Conservation (phyloP, 2,329 filamentous ascomycete species). For the Aspergillus pseudoviridinutans region DNA sequence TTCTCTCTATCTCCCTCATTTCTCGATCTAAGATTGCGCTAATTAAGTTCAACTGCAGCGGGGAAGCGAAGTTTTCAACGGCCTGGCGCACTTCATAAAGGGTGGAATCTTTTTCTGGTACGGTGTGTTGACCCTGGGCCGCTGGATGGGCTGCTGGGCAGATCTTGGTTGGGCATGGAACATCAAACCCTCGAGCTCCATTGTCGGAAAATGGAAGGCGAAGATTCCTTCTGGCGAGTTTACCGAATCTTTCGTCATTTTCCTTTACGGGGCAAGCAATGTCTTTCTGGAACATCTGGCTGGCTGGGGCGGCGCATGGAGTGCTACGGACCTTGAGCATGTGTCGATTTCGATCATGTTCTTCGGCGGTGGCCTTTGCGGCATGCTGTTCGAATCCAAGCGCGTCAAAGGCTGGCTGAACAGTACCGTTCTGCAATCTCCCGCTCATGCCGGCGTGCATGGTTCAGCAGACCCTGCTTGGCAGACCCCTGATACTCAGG, state of each 20-base stretch:
- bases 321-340: slow-evolving; percentile 79
- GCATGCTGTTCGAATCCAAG: slow-evolving; percentile 80
- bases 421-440: slow-evolving; percentile 43
- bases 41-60: slow-evolving; percentile 47
- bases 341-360: slow-evolving; percentile 90
- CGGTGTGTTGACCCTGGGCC: slow-evolving; percentile 77
- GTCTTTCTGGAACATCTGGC: slow-evolving; percentile 88
- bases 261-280: slow-evolving; percentile 82
- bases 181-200: slow-evolving; percentile 59
- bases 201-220: slow-evolving; percentile 60
- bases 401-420: slow-evolving; percentile 58
- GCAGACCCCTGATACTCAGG: slow-evolving; percentile 62
- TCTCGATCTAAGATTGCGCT: neutral
- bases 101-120: slow-evolving; percentile 95
- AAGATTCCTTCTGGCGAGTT: slow-evolving; percentile 75
- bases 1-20: neutral
- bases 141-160: slow-evolving; percentile 86
- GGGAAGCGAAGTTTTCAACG: slow-evolving; percentile 68
- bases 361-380: slow-evolving; percentile 82
- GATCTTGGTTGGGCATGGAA: slow-evolving; percentile 97
- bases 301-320: slow-evolving; percentile 67
- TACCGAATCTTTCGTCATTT: slow-evolving; percentile 83
- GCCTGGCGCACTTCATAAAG: slow-evolving; percentile 90
- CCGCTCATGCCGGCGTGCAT: slow-evolving; percentile 28
- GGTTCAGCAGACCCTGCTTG: slow-evolving; percentile 49